Evolutionary conservation across 805 yeast genomes (phyloP).

Genomic region (Spathaspora sp.): DNA sequence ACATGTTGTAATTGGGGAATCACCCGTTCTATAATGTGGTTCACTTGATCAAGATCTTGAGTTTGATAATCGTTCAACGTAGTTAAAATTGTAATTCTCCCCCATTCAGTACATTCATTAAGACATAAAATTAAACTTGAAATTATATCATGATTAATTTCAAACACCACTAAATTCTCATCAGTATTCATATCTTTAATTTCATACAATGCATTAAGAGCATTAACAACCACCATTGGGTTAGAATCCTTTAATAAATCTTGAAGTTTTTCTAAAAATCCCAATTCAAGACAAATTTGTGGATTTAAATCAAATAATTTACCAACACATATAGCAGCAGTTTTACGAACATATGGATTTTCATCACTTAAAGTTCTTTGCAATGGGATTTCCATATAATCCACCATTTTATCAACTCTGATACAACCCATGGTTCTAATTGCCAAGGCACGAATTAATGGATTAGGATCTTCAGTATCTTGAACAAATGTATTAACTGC

Average conservation of each 20-base stretch:
- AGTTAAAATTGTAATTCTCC: slow-evolving; percentile 82
- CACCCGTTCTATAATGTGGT: slow-evolving; percentile 82
- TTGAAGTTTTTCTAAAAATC: slow-evolving; percentile 69
- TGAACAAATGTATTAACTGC: slow-evolving; percentile 96
- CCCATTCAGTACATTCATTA: slow-evolving; percentile 99
- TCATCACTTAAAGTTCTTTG: slow-evolving; percentile 84
- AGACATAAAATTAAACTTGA: slow-evolving; percentile 73
- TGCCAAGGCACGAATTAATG: slow-evolving; percentile 91
- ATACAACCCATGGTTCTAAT: slow-evolving; percentile 99
- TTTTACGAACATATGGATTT: slow-evolving; percentile 94
- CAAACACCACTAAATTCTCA: slow-evolving; percentile 33
- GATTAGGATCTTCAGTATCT: slow-evolving; percentile 96
- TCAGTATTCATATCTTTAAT: slow-evolving; percentile 66
- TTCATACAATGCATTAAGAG: slow-evolving; percentile 81
- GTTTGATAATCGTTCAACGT: slow-evolving; percentile 74
- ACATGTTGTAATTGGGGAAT: slow-evolving; percentile 96
- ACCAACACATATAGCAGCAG: slow-evolving; percentile 97
- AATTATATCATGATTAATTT: slow-evolving; percentile 39
- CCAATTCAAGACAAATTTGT: slow-evolving; percentile 78
- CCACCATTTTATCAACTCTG: slow-evolving; percentile 91
- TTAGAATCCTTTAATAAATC: slow-evolving; percentile 77
- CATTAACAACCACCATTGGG: slow-evolving; percentile 97
- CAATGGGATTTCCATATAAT: slow-evolving; percentile 88
- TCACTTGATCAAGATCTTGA: slow-evolving; percentile 57
- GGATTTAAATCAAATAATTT: slow-evolving; percentile 86